Evolutionary conservation across 169 alveolate genomes (phyloP).

Genomic region (Cryptosporidium baileyi): DNA sequence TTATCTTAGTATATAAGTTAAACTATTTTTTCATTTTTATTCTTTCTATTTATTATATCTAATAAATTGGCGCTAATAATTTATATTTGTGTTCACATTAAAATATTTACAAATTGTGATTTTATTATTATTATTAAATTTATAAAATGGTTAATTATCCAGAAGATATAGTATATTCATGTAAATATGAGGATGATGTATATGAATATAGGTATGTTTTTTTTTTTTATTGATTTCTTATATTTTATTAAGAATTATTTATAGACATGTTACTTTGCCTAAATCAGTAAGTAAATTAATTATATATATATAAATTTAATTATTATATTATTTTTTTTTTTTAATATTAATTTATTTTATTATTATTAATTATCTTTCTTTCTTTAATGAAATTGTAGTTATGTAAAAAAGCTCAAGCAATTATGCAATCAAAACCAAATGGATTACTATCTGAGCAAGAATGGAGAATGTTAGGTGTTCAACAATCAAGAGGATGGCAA

Average conservation of each 20-base stretch:
- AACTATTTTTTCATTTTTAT: neutral
- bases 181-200: constrained; percentile 85
- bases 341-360: too few relatives aligned
- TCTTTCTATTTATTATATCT: neutral
- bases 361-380: neutral
- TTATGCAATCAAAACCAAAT: constrained; percentile 56
- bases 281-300: constrained; percentile 53
- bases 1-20: neutral
- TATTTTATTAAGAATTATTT: constrained; percentile 7
- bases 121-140: neutral
- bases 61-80: neutral
- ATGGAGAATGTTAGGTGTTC: constrained; percentile 77
- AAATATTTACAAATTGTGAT: neutral
- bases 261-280: constrained; percentile 73
- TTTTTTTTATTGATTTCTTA: neutral
- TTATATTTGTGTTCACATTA: neutral
- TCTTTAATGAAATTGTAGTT: neutral
- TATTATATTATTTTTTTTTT: neutral
- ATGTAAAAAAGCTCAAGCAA: constrained; percentile 59
- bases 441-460: constrained; percentile 73
- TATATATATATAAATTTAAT: neutral
- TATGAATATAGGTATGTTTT: constrained; percentile 86
- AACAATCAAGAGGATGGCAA: constrained; percentile 77
- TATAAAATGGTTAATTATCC: constrained; percentile 75
- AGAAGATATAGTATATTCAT: constrained; percentile 87